These are phyloP conservation scores for Venturia effusa DNA, from an alignment of 2,329 filamentous ascomycete genomes.

Conservation along the genomic window DNA sequence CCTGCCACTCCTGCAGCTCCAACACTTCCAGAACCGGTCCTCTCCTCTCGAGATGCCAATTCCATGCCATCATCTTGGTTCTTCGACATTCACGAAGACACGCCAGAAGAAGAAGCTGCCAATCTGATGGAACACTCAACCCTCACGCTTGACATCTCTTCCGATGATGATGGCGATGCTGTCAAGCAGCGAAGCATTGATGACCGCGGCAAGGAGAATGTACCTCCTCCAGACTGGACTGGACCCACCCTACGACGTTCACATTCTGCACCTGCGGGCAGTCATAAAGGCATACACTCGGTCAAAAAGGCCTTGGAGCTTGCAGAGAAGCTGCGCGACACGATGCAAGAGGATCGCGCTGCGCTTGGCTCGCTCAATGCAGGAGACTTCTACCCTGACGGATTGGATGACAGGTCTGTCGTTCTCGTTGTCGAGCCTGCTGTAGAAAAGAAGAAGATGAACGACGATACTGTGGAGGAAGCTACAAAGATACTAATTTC, in stretches of 20 bases:
- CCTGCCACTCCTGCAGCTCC: slow-evolving; percentile 29
- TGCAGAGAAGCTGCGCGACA: slow-evolving; percentile 18
- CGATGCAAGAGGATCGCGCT: slow-evolving; percentile 29
- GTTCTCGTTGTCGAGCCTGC: slow-evolving; percentile 6
- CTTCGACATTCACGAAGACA: slow-evolving; percentile 93
- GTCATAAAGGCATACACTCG: slow-evolving; percentile 14
- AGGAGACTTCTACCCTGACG: slow-evolving; percentile 29
- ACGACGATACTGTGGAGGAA: not conserved
- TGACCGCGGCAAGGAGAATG: slow-evolving; percentile 78
- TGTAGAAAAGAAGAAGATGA: not conserved
- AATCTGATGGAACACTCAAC: slow-evolving; percentile 90
- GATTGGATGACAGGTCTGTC: slow-evolving; percentile 21
- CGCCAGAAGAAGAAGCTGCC: slow-evolving; percentile 78
- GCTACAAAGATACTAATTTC: not conserved
- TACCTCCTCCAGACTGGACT: slow-evolving; percentile 52
- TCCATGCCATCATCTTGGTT: slow-evolving; percentile 57
- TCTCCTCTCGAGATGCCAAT: slow-evolving; percentile 29
- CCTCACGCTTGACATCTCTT: slow-evolving; percentile 75
- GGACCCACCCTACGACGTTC: slow-evolving; percentile 3
- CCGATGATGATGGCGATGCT: slow-evolving; percentile 60
- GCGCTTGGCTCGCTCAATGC: slow-evolving; percentile 26
- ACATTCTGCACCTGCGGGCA: slow-evolving; percentile 13
- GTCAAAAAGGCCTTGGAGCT: slow-evolving; percentile 8
- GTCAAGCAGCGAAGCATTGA: slow-evolving; percentile 38
- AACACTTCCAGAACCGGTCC: slow-evolving; percentile 17